Base-by-base conservation (phyloP, 2,329 filamentous ascomycete species). In the Alternaria novae-zelandiae region DNA sequence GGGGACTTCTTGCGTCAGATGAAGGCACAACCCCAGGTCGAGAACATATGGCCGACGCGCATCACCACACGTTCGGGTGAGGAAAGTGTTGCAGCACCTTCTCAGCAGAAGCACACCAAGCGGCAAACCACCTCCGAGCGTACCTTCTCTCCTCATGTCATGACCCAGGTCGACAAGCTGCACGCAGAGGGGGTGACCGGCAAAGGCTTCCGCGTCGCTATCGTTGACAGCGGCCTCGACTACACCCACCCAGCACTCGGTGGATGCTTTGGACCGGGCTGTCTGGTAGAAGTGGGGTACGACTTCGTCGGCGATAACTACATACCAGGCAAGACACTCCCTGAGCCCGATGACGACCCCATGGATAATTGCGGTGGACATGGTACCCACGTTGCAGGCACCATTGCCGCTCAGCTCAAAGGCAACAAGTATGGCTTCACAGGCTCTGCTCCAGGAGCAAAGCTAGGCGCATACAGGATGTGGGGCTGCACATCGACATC, bases 181-280 rank as follows among this genome's bases (percentile, higher is more conserved):
- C 81, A 81, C 12, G 79, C 76, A 5, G 73, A 78, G 30, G 83
- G 83, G 8, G 74, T 82, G n/a, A 83, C 80, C 2, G 84, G 84
- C 20, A 79, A 82, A 44, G 83, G 84, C 1, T 70, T 83, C 28
- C 79, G 78, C 21, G 76, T 86, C 17, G 83, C 76, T 6, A 72
- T 85, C 28, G 74, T 84, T 47, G 81, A 84, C 62, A 79, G 75
- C 20, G 82, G 81, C 2, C 43, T 72, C 51, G 89, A 91, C 72
- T 90, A 90, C 71, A 83, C 80, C 1, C 88, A 91, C 70, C 86
- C 88, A 2, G 86, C 87, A 26, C 83, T 91, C 0, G 89, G 89
- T 36, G 88, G 87, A 50, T 88, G 88, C 70, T 90, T 90, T 71
- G 89, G 89, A 2, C 70, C 81, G 1, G 86, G 83, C 12, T 90